Percentiles rank a stretch among this genome's conserved stretches.
phyloP scores from a whole-genome alignment of 2,329 filamentous ascomycete species.

The Eutypa lata region DNA sequence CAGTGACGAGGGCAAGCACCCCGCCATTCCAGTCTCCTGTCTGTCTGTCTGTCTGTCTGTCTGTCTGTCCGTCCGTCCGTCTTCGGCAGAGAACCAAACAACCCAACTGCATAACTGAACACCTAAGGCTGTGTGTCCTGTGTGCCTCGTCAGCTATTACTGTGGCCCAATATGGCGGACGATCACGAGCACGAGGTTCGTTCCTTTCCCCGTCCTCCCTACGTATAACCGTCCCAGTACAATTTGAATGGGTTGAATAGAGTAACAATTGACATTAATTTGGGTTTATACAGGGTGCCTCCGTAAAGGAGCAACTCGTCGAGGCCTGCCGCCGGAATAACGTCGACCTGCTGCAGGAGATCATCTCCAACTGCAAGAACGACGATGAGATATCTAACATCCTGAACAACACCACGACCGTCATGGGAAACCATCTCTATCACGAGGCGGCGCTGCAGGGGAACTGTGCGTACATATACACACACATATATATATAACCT shows the following conservation, averaged over 20 bases:
- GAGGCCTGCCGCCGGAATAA: constrained; percentile 95
- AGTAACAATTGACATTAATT: neutral
- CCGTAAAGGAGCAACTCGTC: constrained; percentile 78
- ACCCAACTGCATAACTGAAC: neutral
- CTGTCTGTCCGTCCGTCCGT: too few species aligned
- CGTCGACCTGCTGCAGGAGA: constrained; percentile 74
- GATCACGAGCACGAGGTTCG: constrained; percentile 31
- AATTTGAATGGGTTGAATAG: neutral
- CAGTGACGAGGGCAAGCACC: too few species aligned
- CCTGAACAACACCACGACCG: constrained; percentile 81
- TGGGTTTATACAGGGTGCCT: constrained; percentile 64
- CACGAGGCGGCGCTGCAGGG: constrained; percentile 85
- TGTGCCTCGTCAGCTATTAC: constrained; percentile 12
- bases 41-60: too few species aligned
- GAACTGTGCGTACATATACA: constrained; percentile 62
- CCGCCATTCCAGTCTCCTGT: too few species aligned
- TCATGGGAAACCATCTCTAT: constrained; percentile 83
- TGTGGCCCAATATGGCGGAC: constrained; percentile 23
- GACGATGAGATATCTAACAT: constrained; percentile 69
- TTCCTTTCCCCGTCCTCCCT: neutral
- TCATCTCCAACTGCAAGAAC: constrained; percentile 59
- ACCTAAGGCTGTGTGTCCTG: neutral
- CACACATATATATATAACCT: neutral
- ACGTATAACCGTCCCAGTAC: neutral
- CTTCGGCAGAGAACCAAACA: too few species aligned